phyloP scores from a whole-genome alignment of 441 rosid species.

The Euphorbia schlechtendalii region DNA sequence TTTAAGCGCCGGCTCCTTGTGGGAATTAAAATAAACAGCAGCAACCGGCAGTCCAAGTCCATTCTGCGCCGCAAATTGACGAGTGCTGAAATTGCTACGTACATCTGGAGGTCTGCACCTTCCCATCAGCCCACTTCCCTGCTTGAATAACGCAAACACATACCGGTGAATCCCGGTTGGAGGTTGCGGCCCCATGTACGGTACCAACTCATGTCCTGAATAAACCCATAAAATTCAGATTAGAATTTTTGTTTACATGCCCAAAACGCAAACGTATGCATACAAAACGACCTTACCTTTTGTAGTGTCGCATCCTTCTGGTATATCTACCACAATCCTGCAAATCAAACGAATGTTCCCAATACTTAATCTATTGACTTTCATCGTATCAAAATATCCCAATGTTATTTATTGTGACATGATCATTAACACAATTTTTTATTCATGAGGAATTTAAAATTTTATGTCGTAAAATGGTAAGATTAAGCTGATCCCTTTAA shows the following conservation, averaged over 20 bases:
- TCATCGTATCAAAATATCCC: background rate
- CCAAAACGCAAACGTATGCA: background rate
- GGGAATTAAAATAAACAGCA: constrained; percentile 71
- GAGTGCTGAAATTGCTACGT: constrained; percentile 68
- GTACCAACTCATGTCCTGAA: constrained; percentile 60
- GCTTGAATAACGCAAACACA: constrained; percentile 65
- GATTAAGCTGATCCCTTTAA: no score
- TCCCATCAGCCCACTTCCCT: constrained; percentile 40
- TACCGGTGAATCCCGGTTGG: constrained; percentile 87
- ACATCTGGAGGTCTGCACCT: constrained; percentile 38
- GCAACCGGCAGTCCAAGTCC: constrained; percentile 73
- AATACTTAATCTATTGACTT: background rate
- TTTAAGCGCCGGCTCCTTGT: constrained; percentile 63
- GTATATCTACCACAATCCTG: constrained; percentile 81
- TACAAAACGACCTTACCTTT: constrained; percentile 27
- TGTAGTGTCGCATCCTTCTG: constrained; percentile 61
- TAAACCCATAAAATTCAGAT: background rate
- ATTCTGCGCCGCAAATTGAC: constrained; percentile 49
- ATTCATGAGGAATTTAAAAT: no score
- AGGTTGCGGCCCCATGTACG: constrained; percentile 73
- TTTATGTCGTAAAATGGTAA: no score
- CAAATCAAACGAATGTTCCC: background rate
- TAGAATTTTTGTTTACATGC: no score
- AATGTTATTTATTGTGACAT: no score
- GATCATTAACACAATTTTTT: no score